These are phyloP conservation scores for Ceratocystis cacaofunesta DNA, from an alignment of 2,329 filamentous ascomycete species.

Conservation along the genomic window DNA sequence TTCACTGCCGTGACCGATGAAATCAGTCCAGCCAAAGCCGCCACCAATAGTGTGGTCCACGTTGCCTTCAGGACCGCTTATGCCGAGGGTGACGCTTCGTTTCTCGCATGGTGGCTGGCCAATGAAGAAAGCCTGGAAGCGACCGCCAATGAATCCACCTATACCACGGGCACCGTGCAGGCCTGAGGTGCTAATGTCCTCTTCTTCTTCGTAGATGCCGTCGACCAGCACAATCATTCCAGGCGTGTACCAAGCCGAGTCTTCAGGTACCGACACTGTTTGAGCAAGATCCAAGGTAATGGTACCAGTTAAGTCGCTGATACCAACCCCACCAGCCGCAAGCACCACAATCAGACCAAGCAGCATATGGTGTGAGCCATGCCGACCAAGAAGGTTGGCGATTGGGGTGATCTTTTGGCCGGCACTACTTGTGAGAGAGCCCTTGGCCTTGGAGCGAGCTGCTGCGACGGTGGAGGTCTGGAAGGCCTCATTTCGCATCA, in stretches of 20 bases:
- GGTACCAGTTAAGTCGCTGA: conserved; percentile 77
- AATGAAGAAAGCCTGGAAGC: conserved; percentile 79
- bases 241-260: conserved; percentile 81
- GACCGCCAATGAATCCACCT: conserved; percentile 81
- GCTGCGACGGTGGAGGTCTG: conserved; percentile 63
- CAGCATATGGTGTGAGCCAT: conserved; percentile 70
- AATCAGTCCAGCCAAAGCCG: conserved; percentile 95
- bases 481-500: conserved; percentile 86
- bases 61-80: conserved; percentile 43
- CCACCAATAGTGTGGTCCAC: conserved; percentile 51
- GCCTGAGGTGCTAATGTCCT: conserved; percentile 55
- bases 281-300: conserved; percentile 72
- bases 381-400: conserved; percentile 58
- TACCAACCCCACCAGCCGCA: conserved; percentile 65
- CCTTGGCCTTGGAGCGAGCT: conserved; percentile 35
- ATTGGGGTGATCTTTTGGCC: conserved; percentile 84
- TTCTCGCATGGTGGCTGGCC: conserved; percentile 85
- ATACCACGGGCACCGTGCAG: conserved; percentile 67
- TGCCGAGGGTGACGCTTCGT: conserved; percentile 62
- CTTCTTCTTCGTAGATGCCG: conserved; percentile 92
- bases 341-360: conserved; percentile 69
- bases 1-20: conserved; percentile 80
- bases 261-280: conserved; percentile 65
- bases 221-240: conserved; percentile 95
- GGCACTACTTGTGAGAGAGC: conserved; percentile 48